Percentiles rank a stretch among this genome's conserved stretches.
Conservation (phyloP, 108 stramenopile genomes). For the Conticribra weissflogii region DNA sequence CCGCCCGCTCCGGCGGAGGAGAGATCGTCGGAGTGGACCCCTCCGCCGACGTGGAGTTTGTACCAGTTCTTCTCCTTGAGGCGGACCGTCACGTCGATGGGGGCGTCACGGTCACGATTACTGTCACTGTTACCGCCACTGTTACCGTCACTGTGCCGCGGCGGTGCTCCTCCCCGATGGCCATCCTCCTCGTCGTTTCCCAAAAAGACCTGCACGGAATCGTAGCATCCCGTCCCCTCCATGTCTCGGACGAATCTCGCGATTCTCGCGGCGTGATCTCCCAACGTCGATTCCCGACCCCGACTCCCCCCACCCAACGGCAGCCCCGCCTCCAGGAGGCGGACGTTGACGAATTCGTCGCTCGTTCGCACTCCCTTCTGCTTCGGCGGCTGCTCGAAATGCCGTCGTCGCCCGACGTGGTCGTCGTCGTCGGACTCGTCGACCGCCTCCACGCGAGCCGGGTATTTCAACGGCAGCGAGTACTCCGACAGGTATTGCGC, state of each 20-base stretch:
- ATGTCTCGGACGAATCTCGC: conserved; percentile 59
- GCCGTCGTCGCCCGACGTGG: not conserved
- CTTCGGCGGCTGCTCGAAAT: not conserved
- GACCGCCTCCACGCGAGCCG: conserved; percentile 14
- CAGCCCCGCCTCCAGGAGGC: conserved; percentile 74
- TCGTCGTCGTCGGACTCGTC: not conserved
- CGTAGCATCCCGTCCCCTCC: conserved; percentile 69
- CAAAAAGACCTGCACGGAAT: conserved; percentile 65
- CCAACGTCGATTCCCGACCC: conserved; percentile 36
- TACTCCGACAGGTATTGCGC: conserved; percentile 26
- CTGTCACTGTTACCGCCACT: no score
- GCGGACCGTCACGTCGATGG: conserved; percentile 51
- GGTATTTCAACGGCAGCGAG: conserved; percentile 31
- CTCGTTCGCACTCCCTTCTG: conserved; percentile 58
- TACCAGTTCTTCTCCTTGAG: conserved; percentile 89
- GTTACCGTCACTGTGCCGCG: no score
- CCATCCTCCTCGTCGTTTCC: conserved; percentile 15
- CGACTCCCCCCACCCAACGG: conserved; percentile 54
- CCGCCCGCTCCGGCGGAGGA: no score
- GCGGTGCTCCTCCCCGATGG: conserved; percentile 48
- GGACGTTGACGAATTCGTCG: conserved; percentile 66
- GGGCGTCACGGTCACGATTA: no score
- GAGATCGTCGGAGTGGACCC: conserved; percentile 72
- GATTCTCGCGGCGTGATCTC: conserved; percentile 21
- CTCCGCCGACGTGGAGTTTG: conserved; percentile 78